Conservation (phyloP, 2,329 filamentous ascomycete species). For the Sporothrix brasiliensis region DNA sequence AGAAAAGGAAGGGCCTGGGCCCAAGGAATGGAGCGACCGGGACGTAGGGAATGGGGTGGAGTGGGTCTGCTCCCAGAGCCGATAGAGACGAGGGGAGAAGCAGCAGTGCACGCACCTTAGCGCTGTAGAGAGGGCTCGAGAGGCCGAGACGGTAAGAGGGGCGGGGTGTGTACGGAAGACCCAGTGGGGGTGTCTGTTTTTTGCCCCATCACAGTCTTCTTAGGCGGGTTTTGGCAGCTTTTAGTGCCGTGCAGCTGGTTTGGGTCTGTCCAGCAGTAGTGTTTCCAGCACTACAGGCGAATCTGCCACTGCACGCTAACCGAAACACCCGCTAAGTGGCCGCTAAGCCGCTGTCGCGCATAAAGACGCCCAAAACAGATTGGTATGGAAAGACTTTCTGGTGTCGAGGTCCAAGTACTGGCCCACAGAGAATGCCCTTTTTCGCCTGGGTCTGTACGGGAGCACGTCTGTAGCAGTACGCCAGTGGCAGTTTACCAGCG, state of each 20-base stretch:
- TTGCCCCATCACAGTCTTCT: no score
- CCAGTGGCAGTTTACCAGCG: no score
- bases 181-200: no score
- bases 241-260: not conserved
- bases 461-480: not conserved
- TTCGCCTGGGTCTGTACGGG: not conserved
- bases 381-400: not conserved
- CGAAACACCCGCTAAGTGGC: not conserved
- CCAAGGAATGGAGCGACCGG: conserved; percentile 23
- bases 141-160: not conserved
- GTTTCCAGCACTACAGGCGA: not conserved
- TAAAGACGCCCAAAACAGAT: conserved; percentile 10
- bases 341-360: conserved; percentile 3
- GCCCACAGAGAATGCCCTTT: not conserved
- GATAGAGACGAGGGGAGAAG: conserved; percentile 1
- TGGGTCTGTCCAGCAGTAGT: not conserved
- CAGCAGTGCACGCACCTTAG: conserved; percentile 9
- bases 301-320: not conserved
- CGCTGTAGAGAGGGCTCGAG: not conserved
- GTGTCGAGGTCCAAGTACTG: conserved; percentile 1
- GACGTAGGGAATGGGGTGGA: conserved; percentile 20
- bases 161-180: not conserved
- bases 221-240: not conserved
- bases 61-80: conserved; percentile 18
- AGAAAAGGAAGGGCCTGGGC: conserved; percentile 3